These are phyloP conservation scores for Globisporangium paddicum DNA, from an alignment of 352 stramenopile species.

Conservation along the genomic window DNA sequence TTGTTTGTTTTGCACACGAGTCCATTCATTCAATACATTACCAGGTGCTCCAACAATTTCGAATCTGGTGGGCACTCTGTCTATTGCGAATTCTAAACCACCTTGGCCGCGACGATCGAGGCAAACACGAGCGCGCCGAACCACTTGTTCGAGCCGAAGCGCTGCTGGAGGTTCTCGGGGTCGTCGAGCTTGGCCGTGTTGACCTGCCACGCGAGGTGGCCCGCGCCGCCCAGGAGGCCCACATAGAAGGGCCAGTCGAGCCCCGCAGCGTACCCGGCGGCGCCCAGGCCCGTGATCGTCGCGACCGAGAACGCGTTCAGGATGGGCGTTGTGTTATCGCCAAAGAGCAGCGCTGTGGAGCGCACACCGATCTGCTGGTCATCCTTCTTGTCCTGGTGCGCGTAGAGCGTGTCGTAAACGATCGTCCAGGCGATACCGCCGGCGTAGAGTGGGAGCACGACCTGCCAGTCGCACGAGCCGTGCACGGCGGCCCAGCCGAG, in stretches of 20 bases:
- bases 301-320: slow-evolving; percentile 82
- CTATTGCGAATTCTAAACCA: slow-evolving; percentile 29
- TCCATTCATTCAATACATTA: background rate
- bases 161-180: slow-evolving; percentile 88
- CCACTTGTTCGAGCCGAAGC: slow-evolving; percentile 94
- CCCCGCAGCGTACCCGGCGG: slow-evolving; percentile 70
- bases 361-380: slow-evolving; percentile 95
- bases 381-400: slow-evolving; percentile 98
- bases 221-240: slow-evolving; percentile 80
- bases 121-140: slow-evolving; percentile 82
- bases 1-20: background rate
- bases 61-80: background rate
- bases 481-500: slow-evolving; percentile 92
- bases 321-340: slow-evolving; percentile 91
- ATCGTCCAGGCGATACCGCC: slow-evolving; percentile 96
- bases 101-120: slow-evolving; percentile 76
- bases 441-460: slow-evolving; percentile 94
- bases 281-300: slow-evolving; percentile 57
- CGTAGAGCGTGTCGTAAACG: slow-evolving; percentile 99
- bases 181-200: slow-evolving; percentile 94
- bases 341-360: slow-evolving; percentile 96
- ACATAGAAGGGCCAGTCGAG: slow-evolving; percentile 89
- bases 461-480: slow-evolving; percentile 65
- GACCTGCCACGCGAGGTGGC: slow-evolving; percentile 96
- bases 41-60: background rate